Conservation (phyloP, 176 grass and related monocot genomes). For the Paspalum notatum region DNA sequence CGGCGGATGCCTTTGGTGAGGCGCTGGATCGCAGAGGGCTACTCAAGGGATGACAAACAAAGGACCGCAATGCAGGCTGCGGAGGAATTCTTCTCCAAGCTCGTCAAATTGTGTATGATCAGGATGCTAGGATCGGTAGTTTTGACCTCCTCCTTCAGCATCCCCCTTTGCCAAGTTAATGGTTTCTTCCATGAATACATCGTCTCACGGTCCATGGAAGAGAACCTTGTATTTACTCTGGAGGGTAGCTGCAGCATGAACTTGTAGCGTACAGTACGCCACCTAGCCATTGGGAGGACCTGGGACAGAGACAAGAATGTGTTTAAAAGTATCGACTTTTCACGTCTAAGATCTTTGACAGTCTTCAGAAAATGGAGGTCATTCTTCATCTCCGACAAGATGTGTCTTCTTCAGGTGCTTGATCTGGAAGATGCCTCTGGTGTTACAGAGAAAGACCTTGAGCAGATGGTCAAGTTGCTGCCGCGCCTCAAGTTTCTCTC, state of each 20-base stretch:
- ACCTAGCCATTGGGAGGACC: not conserved
- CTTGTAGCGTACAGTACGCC: not conserved
- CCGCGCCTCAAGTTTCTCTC: conserved; percentile 48
- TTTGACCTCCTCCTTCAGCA: too few species aligned
- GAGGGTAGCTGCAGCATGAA: not conserved
- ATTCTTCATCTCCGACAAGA: not conserved
- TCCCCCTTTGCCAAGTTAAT: conserved; percentile 12
- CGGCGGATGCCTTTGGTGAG: conserved; percentile 25
- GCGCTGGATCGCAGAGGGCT: conserved; percentile 52
- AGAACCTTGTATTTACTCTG: conserved; percentile 18
- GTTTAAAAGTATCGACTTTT: conserved; percentile 2
- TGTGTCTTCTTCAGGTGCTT: conserved; percentile 45
- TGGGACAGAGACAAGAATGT: conserved; percentile 1
- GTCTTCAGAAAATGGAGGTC: not conserved
- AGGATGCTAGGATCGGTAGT: too few species aligned
- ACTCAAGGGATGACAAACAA: not conserved
- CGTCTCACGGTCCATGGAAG: conserved; percentile 10
- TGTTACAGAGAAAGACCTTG: not conserved
- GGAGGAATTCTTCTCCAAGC: conserved; percentile 19
- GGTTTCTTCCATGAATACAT: conserved; percentile 43
- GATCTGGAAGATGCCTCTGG: conserved; percentile 28
- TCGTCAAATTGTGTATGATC: conserved; percentile 28
- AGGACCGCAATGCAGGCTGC: conserved; percentile 14
- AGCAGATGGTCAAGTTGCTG: not conserved
- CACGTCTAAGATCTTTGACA: conserved; percentile 25